A percentile compares a stretch with the other conserved stretches of the same genome.
phyloP scores from a whole-genome alignment of 495 filamentous ascomycete genomes.

The Saxophila tyrrhenica region DNA sequence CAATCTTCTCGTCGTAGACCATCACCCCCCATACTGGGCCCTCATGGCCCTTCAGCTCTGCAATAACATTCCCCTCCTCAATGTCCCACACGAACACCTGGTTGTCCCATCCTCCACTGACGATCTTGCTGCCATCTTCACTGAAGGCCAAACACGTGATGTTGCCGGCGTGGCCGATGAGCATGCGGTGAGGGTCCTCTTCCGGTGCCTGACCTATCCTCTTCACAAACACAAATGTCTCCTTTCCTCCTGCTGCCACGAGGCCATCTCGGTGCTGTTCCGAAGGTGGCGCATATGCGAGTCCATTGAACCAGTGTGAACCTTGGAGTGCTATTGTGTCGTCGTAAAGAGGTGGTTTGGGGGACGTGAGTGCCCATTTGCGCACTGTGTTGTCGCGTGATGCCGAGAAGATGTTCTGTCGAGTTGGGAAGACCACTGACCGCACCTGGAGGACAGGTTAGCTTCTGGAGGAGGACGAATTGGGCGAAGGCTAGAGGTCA shows the following conservation, averaged over 20 bases:
- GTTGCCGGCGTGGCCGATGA: slow-evolving; percentile 77
- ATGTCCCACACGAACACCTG: slow-evolving; percentile 68
- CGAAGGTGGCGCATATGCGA: slow-evolving; percentile 68
- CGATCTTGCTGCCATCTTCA: slow-evolving; percentile 55
- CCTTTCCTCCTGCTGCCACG: slow-evolving; percentile 75
- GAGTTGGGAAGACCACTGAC: slow-evolving; percentile 65
- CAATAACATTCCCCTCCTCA: slow-evolving; percentile 49
- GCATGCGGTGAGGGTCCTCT: slow-evolving; percentile 71
- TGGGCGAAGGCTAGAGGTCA: neutral
- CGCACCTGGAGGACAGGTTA: slow-evolving; percentile 54
- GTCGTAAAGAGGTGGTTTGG: slow-evolving; percentile 61
- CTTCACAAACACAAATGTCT: slow-evolving; percentile 85
- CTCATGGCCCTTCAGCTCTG: slow-evolving; percentile 64
- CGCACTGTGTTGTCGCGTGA: slow-evolving; percentile 87
- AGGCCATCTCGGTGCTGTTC: slow-evolving; percentile 63
- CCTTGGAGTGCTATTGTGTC: slow-evolving; percentile 63
- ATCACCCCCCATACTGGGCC: slow-evolving; percentile 85
- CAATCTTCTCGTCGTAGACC: slow-evolving; percentile 62
- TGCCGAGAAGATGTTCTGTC: slow-evolving; percentile 65
- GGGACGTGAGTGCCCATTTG: slow-evolving; percentile 61
- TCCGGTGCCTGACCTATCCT: slow-evolving; percentile 50
- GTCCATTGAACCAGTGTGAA: slow-evolving; percentile 69
- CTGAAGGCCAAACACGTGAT: slow-evolving; percentile 76
- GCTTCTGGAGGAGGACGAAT: neutral
- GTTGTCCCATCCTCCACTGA: slow-evolving; percentile 93